Percentiles rank a stretch among this genome's conserved stretches.
phyloP scores from a whole-genome alignment of 1,284 basidiomycete species.

The Lignosus rhinocerotis region DNA sequence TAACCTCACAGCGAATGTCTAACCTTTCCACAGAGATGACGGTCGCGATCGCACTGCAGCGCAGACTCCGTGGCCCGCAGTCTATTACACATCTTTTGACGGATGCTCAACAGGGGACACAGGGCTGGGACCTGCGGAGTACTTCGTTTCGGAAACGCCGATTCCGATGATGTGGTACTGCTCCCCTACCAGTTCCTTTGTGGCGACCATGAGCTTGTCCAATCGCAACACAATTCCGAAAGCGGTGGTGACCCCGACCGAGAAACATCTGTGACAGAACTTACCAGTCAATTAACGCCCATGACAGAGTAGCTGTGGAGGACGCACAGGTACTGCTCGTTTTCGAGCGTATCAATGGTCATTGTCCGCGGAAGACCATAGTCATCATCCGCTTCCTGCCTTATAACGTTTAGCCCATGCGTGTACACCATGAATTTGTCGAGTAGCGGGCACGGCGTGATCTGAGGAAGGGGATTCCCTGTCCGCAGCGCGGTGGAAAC shows the following conservation, averaged over 20 bases:
- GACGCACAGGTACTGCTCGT: conserved; percentile 70
- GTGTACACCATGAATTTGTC: conserved; percentile 69
- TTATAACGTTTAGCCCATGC: conserved; percentile 64
- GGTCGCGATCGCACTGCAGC: no score
- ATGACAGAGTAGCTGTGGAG: background rate
- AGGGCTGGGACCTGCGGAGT: background rate
- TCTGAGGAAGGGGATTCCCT: conserved; percentile 79
- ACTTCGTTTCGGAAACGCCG: conserved; percentile 36
- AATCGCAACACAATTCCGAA: conserved; percentile 67
- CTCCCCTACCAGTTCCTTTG: conserved; percentile 80
- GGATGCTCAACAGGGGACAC: conserved; percentile 3
- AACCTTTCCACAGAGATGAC: no score
- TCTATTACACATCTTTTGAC: conserved; percentile 17
- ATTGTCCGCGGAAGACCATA: conserved; percentile 66
- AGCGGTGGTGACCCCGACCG: conserved; percentile 73
- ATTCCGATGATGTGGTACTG: conserved; percentile 77
- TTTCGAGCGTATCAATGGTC: conserved; percentile 63
- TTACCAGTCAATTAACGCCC: background rate
- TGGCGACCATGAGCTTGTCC: conserved; percentile 73
- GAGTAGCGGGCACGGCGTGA: conserved; percentile 81
- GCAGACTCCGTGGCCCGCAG: no score
- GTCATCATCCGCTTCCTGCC: conserved; percentile 66
- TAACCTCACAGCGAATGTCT: no score
- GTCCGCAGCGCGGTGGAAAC: conserved; percentile 74
- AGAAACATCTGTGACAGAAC: conserved; percentile 54